phyloP scores from a whole-genome alignment of 805 yeast genomes.

The Saccharomycopsis malanga region DNA sequence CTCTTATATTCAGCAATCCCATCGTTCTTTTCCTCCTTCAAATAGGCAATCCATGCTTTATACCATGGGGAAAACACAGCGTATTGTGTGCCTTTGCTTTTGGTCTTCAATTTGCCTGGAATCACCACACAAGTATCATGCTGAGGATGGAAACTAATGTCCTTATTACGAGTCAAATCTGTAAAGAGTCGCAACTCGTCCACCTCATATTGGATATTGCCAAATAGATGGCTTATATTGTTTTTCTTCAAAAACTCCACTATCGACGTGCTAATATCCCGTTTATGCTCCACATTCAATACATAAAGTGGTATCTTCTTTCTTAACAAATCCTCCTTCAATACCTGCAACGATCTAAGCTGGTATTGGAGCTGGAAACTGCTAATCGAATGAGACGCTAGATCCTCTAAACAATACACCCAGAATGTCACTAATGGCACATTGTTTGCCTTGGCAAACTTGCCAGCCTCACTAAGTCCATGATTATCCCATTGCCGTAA shows the following conservation, averaged over 20 bases:
- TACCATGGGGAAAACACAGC: constrained; percentile 42
- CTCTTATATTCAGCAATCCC: background rate
- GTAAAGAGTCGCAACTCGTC: constrained; percentile 35
- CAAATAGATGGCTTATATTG: constrained; percentile 28
- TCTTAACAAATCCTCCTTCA: constrained; percentile 5
- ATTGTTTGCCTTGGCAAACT: background rate
- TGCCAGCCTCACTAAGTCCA: constrained; percentile 4
- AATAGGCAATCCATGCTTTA: constrained; percentile 32
- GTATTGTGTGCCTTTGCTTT: constrained; percentile 31
- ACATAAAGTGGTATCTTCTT: constrained; percentile 4
- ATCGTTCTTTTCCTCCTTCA: constrained; percentile 23
- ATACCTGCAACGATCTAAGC: background rate
- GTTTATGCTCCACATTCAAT: constrained; percentile 4
- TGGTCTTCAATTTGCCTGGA: constrained; percentile 33
- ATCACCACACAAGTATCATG: constrained; percentile 38
- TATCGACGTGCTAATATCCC: background rate
- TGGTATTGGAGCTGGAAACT: constrained; percentile 6
- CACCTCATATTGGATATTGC: constrained; percentile 38
- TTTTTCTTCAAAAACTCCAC: constrained; percentile 26
- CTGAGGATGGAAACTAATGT: constrained; percentile 26
- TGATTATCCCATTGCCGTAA: constrained; percentile 5
- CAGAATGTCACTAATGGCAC: constrained; percentile 5
- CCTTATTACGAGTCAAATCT: constrained; percentile 21
- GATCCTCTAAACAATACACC: constrained; percentile 9
- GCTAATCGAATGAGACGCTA: constrained; percentile 9